Conservation (phyloP, 2,329 filamentous ascomycete genomes). For the Drechslerella stenobrocha region DNA sequence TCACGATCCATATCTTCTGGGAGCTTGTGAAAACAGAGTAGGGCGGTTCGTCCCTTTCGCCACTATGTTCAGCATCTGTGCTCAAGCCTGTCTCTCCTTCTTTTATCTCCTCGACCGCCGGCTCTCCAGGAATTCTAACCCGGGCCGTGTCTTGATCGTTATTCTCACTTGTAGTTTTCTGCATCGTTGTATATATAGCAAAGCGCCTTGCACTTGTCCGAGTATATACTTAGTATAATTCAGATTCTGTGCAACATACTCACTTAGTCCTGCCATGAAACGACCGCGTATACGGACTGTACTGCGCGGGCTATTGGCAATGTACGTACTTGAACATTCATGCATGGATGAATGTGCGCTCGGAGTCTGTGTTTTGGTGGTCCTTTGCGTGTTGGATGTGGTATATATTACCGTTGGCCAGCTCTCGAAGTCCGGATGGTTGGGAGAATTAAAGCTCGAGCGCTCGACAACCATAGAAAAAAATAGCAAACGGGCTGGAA, state of each 20-base stretch:
- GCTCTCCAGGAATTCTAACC: neutral
- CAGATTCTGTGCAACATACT: too few relatives aligned
- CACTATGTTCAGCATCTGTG: neutral
- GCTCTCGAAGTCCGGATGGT: too few relatives aligned
- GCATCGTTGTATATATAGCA: constrained; percentile 1
- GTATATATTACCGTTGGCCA: too few relatives aligned
- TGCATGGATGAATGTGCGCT: too few relatives aligned
- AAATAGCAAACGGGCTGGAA: neutral
- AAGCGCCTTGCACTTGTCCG: too few relatives aligned
- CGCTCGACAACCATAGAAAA: neutral
- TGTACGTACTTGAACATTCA: too few relatives aligned
- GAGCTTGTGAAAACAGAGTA: constrained; percentile 23
- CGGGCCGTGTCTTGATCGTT: neutral
- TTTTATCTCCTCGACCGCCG: constrained; percentile 6
- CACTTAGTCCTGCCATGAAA: too few relatives aligned
- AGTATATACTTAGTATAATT: too few relatives aligned
- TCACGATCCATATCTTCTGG: constrained; percentile 40
- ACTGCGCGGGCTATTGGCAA: too few relatives aligned
- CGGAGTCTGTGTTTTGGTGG: too few relatives aligned
- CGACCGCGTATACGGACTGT: too few relatives aligned
- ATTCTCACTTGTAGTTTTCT: neutral
- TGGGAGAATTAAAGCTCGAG: neutral
- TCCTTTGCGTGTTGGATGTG: too few relatives aligned
- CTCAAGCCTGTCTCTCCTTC: neutral
- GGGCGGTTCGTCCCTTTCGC: neutral